Conservation (phyloP, 169 alveolate species). For the Cryptosporidium canis region DNA sequence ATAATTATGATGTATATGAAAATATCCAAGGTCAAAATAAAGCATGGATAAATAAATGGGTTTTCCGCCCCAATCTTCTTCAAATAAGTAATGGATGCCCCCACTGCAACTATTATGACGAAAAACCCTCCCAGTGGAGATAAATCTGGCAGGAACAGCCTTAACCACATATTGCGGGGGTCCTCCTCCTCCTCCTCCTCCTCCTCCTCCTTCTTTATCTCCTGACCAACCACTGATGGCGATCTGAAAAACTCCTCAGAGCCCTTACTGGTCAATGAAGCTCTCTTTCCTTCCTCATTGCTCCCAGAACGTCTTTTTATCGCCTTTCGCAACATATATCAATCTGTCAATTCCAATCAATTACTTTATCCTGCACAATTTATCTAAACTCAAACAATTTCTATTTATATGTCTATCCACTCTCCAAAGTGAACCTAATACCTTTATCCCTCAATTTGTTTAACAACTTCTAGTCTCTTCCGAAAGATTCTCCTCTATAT, state of each 20-base stretch:
- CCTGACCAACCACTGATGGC: constrained; percentile 69
- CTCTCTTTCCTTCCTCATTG: constrained; percentile 8
- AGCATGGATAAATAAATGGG: constrained; percentile 47
- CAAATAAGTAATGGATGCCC: constrained; percentile 25
- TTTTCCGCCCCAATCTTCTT: constrained; percentile 32
- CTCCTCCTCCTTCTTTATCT: constrained; percentile 59
- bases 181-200: constrained; percentile 72
- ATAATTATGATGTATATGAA: constrained; percentile 44
- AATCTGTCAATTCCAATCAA: background rate
- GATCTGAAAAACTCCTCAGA: constrained; percentile 66
- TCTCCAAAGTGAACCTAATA: no score
- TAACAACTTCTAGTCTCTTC: background rate
- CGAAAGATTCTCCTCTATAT: background rate
- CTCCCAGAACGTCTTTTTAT: background rate
- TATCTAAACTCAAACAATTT: background rate
- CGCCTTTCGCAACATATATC: constrained; percentile 33
- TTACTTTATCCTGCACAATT: background rate
- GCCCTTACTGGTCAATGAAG: constrained; percentile 18
- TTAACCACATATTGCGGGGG: constrained; percentile 59
- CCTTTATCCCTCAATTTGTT: background rate
- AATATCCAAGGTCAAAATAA: constrained; percentile 16
- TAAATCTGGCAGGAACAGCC: constrained; percentile 50
- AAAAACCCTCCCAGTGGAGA: constrained; percentile 68
- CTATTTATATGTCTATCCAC: background rate
- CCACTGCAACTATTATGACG: constrained; percentile 8